A percentile compares a stretch with the other conserved stretches of the same genome.
Conservation (phyloP, 305 asterid genomes). For the Striga hermonthica region DNA sequence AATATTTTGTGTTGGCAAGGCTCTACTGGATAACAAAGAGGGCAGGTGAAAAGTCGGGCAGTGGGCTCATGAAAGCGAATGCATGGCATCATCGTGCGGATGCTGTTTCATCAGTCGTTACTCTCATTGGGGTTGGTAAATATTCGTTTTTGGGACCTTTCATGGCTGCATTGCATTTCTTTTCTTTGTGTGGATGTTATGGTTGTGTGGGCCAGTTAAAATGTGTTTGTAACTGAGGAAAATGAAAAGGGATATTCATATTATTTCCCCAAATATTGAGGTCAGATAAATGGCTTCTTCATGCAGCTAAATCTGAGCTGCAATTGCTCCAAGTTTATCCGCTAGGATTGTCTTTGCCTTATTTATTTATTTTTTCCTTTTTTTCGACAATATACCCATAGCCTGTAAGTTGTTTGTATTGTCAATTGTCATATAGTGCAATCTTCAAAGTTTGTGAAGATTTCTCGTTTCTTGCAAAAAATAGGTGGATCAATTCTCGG, state of each 20-base stretch:
- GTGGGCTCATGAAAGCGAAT: conserved; percentile 98
- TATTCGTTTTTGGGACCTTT: conserved; percentile 32
- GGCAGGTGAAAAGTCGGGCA: conserved; percentile 85
- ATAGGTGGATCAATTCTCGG: conserved; percentile 95
- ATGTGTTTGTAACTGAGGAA: too few species aligned
- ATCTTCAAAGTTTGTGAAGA: conserved; percentile 6
- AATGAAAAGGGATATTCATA: too few species aligned
- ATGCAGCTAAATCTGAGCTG: neutral
- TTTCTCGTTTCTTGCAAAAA: conserved; percentile 29
- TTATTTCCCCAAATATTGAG: too few species aligned
- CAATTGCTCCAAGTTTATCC: neutral
- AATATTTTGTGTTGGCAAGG: conserved; percentile 38
- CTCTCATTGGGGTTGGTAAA: conserved; percentile 99
- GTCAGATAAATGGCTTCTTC: too few species aligned
- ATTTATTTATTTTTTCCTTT: neutral
- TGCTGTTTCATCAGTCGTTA: conserved; percentile 91
- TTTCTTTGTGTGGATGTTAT: neutral
- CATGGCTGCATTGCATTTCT: neutral
- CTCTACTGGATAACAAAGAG: conserved; percentile 85
- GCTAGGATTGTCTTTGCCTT: neutral
- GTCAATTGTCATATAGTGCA: neutral
- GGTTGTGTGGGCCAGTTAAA: neutral
- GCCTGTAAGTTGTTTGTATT: neutral
- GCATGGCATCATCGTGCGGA: conserved; percentile 99
- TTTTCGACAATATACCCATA: conserved; percentile 4